Base-by-base conservation (phyloP, 352 stramenopile species). In the Blastocystis sp. region DNA sequence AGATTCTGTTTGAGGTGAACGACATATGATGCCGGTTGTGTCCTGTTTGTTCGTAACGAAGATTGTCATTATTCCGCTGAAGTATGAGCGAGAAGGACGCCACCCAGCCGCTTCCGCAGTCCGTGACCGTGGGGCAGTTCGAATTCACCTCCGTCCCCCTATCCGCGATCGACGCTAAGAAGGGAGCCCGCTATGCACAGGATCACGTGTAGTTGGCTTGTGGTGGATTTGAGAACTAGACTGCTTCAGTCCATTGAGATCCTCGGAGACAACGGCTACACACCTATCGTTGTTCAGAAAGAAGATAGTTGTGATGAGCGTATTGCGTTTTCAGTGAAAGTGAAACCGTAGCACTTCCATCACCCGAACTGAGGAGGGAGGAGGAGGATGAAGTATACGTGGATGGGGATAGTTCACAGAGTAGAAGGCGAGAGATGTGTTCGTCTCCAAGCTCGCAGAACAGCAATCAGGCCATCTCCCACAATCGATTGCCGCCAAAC, bases 71-170 rank as follows among this genome's bases (percentile, higher is more conserved):
- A n/a, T 74, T 74, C 24, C 45, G 28, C 21, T 45, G 40, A 52
- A 9, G 21, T 9, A 74, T 74, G 64, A 74, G 40, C 64, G 64
- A 74, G 21, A 74, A 74, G 40, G 64, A 74, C 17, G 7, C n/a
- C 2, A 28, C 3, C 11, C 21, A 52, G 17, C 42, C 21, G 40
- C 34, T 14, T 21, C 64, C n/a, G 40, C 48, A 84, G 38, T 54
- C 74, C 28, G 34, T 84, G 19, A 63, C 60, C 17, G 54, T 64
- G 14, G 74, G 74, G 11, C 48, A 84, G 40, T 84, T 84, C 61
- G 74, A 84, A 63, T 84, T 84, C 52, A 68, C 74, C 14, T 84
- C 74, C n/a, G 69, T 84, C 59, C 74, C 17, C 28, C 38, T 84
- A 17, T 64, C 74, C 0, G 43, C 54, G 17, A 61, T 54, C 19